Base-by-base conservation (phyloP, 805 yeast species). In the Saccharomycopsis olivae region DNA sequence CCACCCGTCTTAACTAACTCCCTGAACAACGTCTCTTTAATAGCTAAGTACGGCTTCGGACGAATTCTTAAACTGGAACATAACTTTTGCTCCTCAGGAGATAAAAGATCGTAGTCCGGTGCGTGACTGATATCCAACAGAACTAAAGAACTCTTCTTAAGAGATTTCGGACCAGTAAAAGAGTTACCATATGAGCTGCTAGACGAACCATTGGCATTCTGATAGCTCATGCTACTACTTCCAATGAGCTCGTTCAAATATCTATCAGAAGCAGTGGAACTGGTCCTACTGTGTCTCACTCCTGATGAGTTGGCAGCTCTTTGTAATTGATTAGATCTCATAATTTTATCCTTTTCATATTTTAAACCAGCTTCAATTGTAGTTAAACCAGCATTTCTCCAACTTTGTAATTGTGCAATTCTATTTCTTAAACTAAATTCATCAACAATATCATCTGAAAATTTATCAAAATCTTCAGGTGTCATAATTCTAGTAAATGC, bases 31-130 rank as follows among this genome's bases (percentile, higher is more conserved):
- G 85, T 75, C 56, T 85, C 95, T 55, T 92, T 92, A 48, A 92
- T 84, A 2, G 94, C 95, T 46, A 92, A 64, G 54, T 89, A 92
- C 3, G 97, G 94, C 57, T 92, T 89, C 13, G 99, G 98, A 41
- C 82, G 61, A 9, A 94, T 79, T 47, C 94, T 74, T 46, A 94
- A 65, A 36, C 76, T 81, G 3, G 88, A 69, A 61, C 98, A 94
- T 35, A 92, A 61, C 40, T 73, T 75, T 56, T 81, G 89, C 56
- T 92, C 99, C 41, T 85, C 95, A n/a, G 76, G 73, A 1, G 94
- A 80, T 36, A 92, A 63, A 41, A 92, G 60, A 30, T 84, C 87
- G 45, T 72, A 83, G 55, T 92, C 97, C 1, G 87, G 73, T 0
- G 95, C 78, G 49, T 76, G 81, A 34, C 78, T 69, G 18, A 83